phyloP scores from a whole-genome alignment of 1,284 basidiomycete genomes.

The Baeospora myosura region DNA sequence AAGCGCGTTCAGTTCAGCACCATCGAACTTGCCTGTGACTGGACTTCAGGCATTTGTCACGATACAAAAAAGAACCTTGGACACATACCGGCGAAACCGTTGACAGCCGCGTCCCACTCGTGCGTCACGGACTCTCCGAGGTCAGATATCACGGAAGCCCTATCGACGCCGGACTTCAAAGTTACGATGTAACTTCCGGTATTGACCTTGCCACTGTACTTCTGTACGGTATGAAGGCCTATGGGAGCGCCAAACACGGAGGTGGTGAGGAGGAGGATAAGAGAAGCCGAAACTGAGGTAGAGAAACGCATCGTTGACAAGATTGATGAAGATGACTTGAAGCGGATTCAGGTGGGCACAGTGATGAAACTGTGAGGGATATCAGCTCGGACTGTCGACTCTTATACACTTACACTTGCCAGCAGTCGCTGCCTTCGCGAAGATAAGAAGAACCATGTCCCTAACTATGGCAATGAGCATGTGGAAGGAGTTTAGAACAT shows the following conservation, averaged over 20 bases:
- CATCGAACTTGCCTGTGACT: constrained; percentile 35
- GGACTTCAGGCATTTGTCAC: neutral
- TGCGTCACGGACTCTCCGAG: constrained; percentile 21
- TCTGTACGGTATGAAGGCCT: constrained; percentile 28
- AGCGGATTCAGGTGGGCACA: too few species aligned
- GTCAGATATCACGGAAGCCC: constrained; percentile 20
- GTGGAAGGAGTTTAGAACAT: too few species aligned
- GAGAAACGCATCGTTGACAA: too few species aligned
- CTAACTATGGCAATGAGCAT: too few species aligned
- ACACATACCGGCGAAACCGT: constrained; percentile 53
- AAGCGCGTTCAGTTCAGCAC: constrained; percentile 50
- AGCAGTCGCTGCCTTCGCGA: too few species aligned
- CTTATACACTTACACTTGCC: too few species aligned
- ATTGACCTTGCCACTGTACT: constrained; percentile 21
- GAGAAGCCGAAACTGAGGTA: neutral
- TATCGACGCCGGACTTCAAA: constrained; percentile 45
- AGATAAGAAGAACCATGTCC: too few species aligned
- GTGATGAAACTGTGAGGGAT: too few species aligned
- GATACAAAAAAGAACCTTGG: neutral
- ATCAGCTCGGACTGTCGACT: too few species aligned
- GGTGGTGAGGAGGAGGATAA: neutral
- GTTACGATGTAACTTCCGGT: constrained; percentile 52
- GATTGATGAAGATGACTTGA: too few species aligned
- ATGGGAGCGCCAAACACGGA: neutral
- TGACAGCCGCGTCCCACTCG: constrained; percentile 31